phyloP scores from a whole-genome alignment of 176 grass and related monocot genomes.

The Olyra latifolia region DNA sequence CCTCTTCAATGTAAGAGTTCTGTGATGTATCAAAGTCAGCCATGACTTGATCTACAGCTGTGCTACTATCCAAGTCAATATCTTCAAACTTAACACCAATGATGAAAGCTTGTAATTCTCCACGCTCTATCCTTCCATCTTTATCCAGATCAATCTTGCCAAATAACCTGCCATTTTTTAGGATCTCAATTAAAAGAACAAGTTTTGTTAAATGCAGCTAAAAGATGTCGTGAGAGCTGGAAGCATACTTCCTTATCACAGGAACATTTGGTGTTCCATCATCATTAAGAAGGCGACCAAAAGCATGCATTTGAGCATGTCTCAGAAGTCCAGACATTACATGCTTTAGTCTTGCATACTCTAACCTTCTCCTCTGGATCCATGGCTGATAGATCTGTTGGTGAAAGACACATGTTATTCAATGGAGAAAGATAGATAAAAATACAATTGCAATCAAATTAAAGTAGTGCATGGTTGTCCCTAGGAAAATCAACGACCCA shows the following conservation, averaged over 20 bases:
- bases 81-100: conserved; percentile 64
- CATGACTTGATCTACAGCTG: conserved; percentile 63
- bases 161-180: conserved; percentile 64
- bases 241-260: conserved; percentile 68
- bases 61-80: conserved; percentile 52
- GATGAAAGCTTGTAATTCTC: conserved; percentile 75
- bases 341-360: conserved; percentile 74
- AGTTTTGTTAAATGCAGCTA: not conserved
- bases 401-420: conserved; percentile 29
- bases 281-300: conserved; percentile 64
- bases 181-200: conserved; percentile 10
- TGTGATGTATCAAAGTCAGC: conserved; percentile 65
- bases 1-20: conserved; percentile 52
- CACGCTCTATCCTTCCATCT: conserved; percentile 50
- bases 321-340: conserved; percentile 85
- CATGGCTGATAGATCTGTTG: conserved; percentile 85
- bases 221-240: not conserved
- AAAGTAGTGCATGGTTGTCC: not conserved
- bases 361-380: conserved; percentile 83
- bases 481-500: not conserved
- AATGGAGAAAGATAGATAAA: not conserved
- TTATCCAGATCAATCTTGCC: conserved; percentile 65
- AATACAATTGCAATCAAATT: conserved; percentile 12
- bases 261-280: conserved; percentile 58
- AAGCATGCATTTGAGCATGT: conserved; percentile 59